These are phyloP conservation scores for Exophiala calicioides DNA, from an alignment of 2,329 filamentous ascomycete genomes.

Conservation along the genomic window DNA sequence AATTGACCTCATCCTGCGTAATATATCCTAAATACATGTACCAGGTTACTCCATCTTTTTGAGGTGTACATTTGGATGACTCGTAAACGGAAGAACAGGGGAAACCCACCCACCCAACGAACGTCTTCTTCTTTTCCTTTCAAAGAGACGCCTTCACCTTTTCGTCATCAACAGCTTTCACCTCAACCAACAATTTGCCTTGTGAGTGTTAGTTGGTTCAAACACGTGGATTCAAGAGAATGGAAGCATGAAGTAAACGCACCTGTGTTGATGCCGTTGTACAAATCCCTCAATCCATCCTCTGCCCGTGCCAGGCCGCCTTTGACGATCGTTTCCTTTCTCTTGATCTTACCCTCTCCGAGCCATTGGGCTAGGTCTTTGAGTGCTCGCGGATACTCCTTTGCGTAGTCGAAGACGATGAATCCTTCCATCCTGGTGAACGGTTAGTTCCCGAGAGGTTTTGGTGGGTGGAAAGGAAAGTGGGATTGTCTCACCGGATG, in stretches of 20 bases:
- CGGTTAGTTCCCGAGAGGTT: slow-evolving; percentile 2
- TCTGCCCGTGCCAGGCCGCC: slow-evolving; percentile 67
- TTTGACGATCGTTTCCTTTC: slow-evolving; percentile 68
- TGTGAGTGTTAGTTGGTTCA: not conserved
- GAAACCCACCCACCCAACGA: no score
- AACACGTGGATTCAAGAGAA: not conserved
- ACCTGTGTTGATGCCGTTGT: slow-evolving; percentile 70
- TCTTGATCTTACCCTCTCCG: slow-evolving; percentile 68
- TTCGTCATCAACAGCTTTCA: slow-evolving; percentile 45
- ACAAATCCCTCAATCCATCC: slow-evolving; percentile 63
- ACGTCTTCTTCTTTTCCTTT: no score
- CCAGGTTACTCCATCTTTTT: no score
- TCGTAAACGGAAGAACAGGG: no score
- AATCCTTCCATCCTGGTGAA: slow-evolving; percentile 14
- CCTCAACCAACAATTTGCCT: slow-evolving; percentile 44
- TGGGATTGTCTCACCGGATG: slow-evolving; percentile 52
- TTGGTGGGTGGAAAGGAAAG: no score
- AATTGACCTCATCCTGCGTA: no score
- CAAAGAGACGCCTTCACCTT: slow-evolving; percentile 20
- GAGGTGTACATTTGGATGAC: no score
- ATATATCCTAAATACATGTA: no score
- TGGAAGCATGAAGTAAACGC: no score
- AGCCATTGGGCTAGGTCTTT: slow-evolving; percentile 67
- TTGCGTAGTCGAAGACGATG: slow-evolving; percentile 43
- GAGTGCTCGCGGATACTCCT: slow-evolving; percentile 59